Percentiles rank a stretch among this genome's conserved stretches.
phyloP scores from a whole-genome alignment of 139 green algal genomes.

The Coelastrella sp. region DNA sequence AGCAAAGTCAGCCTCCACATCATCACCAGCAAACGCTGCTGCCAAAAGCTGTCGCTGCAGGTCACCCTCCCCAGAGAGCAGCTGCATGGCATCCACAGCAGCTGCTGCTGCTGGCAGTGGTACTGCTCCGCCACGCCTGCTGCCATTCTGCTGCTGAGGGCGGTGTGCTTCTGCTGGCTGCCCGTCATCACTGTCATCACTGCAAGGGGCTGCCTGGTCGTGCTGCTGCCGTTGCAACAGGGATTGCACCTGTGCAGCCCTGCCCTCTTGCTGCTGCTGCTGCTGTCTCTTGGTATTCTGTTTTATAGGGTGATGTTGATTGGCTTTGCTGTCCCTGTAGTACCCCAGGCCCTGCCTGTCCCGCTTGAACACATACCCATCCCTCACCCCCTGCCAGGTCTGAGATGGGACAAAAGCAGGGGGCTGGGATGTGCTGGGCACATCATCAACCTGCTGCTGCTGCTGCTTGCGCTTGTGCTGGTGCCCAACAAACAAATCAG shows the following conservation, averaged over 20 bases:
- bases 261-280: slow-evolving; percentile 23
- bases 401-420: slow-evolving; percentile 41
- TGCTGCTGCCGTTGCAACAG: slow-evolving; percentile 23
- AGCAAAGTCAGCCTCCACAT: slow-evolving; percentile 93
- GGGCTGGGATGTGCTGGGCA: slow-evolving; percentile 6
- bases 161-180: slow-evolving; percentile 29
- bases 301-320: slow-evolving; percentile 20
- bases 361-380: slow-evolving; percentile 73
- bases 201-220: neutral
- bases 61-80: slow-evolving; percentile 23
- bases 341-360: slow-evolving; percentile 77
- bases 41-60: slow-evolving; percentile 27
- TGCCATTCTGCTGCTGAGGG: slow-evolving; percentile 2
- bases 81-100: slow-evolving; percentile 34
- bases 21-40: slow-evolving; percentile 90
- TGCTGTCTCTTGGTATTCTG: neutral
- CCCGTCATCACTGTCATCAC: slow-evolving; percentile 23
- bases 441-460: neutral
- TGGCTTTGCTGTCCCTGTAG: slow-evolving; percentile 57
- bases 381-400: slow-evolving; percentile 61
- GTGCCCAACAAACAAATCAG: slow-evolving; percentile 2
- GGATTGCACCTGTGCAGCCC: neutral
- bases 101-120: neutral
- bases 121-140: neutral
- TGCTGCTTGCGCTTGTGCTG: neutral